Evolutionary conservation across 371 early-diverging fungal species (phyloP).

Genomic region (Thermomucor indicae-seudaticae): DNA sequence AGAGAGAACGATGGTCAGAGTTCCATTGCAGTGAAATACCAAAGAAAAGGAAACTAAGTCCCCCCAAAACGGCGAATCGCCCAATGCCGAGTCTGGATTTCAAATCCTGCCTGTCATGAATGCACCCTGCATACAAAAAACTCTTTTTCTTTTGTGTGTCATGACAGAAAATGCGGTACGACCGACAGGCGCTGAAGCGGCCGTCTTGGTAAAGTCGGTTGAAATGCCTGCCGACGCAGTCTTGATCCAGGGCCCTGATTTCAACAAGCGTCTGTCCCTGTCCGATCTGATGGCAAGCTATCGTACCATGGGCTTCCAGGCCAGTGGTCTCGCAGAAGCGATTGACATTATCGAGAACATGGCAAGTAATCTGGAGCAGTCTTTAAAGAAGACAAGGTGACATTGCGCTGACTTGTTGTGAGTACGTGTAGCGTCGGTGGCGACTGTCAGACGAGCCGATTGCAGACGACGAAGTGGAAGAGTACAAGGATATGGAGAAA

Average conservation of each 20-base stretch:
- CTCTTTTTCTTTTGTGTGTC: not conserved
- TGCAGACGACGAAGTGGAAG: conserved; percentile 58
- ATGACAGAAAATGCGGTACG: not conserved
- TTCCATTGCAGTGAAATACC: too few species aligned
- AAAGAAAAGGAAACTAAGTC: too few species aligned
- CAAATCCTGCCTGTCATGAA: too few species aligned
- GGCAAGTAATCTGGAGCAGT: conserved; percentile 44
- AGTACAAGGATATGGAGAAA: conserved; percentile 60
- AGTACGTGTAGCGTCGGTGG: conserved; percentile 64
- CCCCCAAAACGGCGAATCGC: too few species aligned
- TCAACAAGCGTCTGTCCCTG: conserved; percentile 69
- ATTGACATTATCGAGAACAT: conserved; percentile 87
- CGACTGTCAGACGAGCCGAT: conserved; percentile 84
- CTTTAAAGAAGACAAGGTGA: not conserved
- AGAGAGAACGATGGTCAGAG: conserved; percentile 2
- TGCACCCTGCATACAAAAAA: too few species aligned
- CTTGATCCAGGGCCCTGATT: conserved; percentile 83
- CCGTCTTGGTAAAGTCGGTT: conserved; percentile 71
- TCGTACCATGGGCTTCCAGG: conserved; percentile 89
- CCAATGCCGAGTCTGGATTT: too few species aligned
- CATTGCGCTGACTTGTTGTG: not conserved
- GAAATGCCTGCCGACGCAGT: conserved; percentile 66
- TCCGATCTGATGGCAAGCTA: conserved; percentile 68
- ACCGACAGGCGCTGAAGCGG: conserved; percentile 36
- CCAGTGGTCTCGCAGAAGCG: conserved; percentile 82